These are phyloP conservation scores for Pseudofabraea citricarpa DNA, from an alignment of 2,329 filamentous ascomycete species.

Conservation along the genomic window DNA sequence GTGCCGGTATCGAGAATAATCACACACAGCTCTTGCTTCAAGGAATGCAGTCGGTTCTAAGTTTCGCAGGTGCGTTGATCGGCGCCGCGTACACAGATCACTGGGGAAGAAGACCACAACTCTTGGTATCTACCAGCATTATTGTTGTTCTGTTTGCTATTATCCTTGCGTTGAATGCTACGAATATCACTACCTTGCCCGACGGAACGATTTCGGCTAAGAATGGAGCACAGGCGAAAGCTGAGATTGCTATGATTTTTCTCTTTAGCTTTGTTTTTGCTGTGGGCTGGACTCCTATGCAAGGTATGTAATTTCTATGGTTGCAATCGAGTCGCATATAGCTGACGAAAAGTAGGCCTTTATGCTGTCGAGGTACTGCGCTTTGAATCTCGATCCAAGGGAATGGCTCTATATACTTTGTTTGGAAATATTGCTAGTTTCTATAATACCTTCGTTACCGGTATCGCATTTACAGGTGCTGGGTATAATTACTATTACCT, in stretches of 20 bases:
- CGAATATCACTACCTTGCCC: conserved; percentile 27
- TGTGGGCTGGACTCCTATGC: conserved; percentile 38
- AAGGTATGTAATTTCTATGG: conserved; percentile 10
- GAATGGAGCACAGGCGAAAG: conserved; percentile 29
- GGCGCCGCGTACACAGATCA: conserved; percentile 37
- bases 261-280: conserved; percentile 30
- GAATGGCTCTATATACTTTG: conserved; percentile 42
- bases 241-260: conserved; percentile 37
- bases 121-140: conserved; percentile 36
- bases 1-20: conserved; percentile 35
- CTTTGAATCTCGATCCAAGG: conserved; percentile 39
- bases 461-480: conserved; percentile 31
- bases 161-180: conserved; percentile 36
- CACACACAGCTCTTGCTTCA: conserved; percentile 37
- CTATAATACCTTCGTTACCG: conserved; percentile 38
- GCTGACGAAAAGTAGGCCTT: conserved; percentile 36
- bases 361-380: conserved; percentile 41
- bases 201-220: conserved; percentile 30
- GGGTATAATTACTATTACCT: conserved; percentile 36
- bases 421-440: conserved; percentile 39
- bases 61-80: conserved; percentile 34
- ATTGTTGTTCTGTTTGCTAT: conserved; percentile 36
- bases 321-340: conserved; percentile 25
- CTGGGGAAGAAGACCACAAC: conserved; percentile 40
- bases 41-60: conserved; percentile 38